Base-by-base conservation (phyloP, 192 early-diverging fungal species). In the Linnemannia schmuckeri region DNA sequence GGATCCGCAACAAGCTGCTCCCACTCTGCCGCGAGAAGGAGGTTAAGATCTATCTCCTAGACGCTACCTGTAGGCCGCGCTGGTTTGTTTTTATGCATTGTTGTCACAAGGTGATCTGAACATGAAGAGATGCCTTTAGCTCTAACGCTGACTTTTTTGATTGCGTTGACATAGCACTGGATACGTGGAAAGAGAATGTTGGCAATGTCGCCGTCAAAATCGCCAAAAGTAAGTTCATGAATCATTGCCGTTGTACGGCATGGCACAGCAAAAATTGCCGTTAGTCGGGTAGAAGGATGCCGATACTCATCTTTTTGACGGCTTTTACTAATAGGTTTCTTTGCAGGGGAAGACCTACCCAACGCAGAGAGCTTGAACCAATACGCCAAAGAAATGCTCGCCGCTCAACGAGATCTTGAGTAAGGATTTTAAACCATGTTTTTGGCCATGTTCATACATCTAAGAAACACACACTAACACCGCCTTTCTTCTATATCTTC, bases 1-100 rank as follows among this genome's bases (percentile, higher is more conserved):
- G 97, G 97, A 96, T 97, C 38, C 89, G 90, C 30, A 97, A 97
- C 82, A 96, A 95, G 69, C 84, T 97, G 33, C 71, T 94, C 49
- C 90, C 77, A 75, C 88, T 82, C n/a, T 93, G 74, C 68, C 44
- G 77, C 69, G 89, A 79, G 72, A 88, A 57, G 42, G 79, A 81
- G 88, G 30, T 83, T 70, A 83, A 87, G n/a, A 72, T 93, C 20
- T 96, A 92, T 82, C 82, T 95, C 1, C 84, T 97, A 3, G 94
- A 97, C 82, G 96, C 96, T 0, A 93, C 92, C 35, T 88, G 92
- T 94, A 91, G 76, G 55, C 63, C 55, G 12, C 44, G 12, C 44
- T 46, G 12, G 12, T 3, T 15, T 46, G 12, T 10, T 46, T 46
- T 15, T 46, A 46, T 46, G 44, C 15, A 46, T 46, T 13, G 44